Evolutionary conservation across 306 rosid genomes (phyloP), one percentile per base, ranked within the genome.

Genomic region (Erythrophleum fordii): DNA sequence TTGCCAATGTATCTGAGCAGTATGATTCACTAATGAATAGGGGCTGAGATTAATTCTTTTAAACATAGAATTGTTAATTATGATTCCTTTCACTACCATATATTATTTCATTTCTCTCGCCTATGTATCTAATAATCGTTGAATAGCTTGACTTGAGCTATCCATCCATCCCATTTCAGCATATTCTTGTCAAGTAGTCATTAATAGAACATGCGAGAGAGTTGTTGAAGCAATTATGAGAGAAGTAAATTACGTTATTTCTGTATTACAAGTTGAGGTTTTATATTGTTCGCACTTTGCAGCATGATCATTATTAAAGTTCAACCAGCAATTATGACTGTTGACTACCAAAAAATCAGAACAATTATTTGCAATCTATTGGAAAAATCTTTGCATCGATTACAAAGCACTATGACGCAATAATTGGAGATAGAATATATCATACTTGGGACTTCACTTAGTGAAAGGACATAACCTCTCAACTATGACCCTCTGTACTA

Each of bases 161-260:
- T 49, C 56, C 8, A 5, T 17, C 6, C 8, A 16, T 16, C 22
- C 65, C 65, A 58, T 25, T 59, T 26, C 17, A 25, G 9, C n/a
- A 25, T 13, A 28, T 65, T 65, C 5, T 29, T 81, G 77, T 75
- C 64, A 46, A 45, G 28, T 58, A 46, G 73, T 11, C 22, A 76
- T n/a, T 34, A 20, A 76, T 8, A 49, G 29, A 65, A 73, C 12
- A 39, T 52, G 45, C 11, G 41, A 69, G 18, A 55, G n/a, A 22
- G 58, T 71, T 29, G 39, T 31, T 45, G 66, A 71, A 73, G 48
- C 35, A 42, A 35, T 62, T 5, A 37, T 9, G 6, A 39, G 26
- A 73, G 13, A 41, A 55, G 13, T 39, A 22, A 42, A 44, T 51
- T 39, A 39, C 16, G 45, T 56, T 26, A 14, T 52, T 67, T 20